Percentiles rank a stretch among this genome's conserved stretches.
Conservation (phyloP, 2,329 filamentous ascomycete genomes). For the Karstenula rhodostoma region DNA sequence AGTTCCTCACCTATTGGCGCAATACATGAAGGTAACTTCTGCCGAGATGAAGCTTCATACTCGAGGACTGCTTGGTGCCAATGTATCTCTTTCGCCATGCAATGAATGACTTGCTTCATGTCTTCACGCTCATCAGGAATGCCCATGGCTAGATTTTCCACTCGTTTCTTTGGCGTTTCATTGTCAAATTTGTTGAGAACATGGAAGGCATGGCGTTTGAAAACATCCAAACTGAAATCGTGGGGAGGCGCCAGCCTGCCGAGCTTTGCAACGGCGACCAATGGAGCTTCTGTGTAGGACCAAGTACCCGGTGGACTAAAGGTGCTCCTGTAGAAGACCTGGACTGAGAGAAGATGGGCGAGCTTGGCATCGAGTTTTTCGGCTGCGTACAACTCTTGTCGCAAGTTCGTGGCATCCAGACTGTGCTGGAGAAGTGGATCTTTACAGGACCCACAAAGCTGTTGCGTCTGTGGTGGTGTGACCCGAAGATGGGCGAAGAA, state of each 20-base stretch:
- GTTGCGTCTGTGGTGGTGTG: slow-evolving; percentile 22
- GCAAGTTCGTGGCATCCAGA: slow-evolving; percentile 29
- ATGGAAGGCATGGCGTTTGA: slow-evolving; percentile 34
- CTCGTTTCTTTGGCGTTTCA: slow-evolving; percentile 18
- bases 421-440: slow-evolving; percentile 35
- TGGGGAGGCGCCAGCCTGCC: slow-evolving; percentile 31
- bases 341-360: slow-evolving; percentile 35
- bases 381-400: slow-evolving; percentile 32
- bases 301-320: slow-evolving; percentile 30
- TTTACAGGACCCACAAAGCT: slow-evolving; percentile 25
- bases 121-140: slow-evolving; percentile 16
- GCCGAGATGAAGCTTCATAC: slow-evolving; percentile 34
- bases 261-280: slow-evolving; percentile 31
- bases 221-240: slow-evolving; percentile 29
- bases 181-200: slow-evolving; percentile 20
- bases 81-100: slow-evolving; percentile 30
- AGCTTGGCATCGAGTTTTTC: slow-evolving; percentile 28
- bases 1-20: slow-evolving; percentile 26
- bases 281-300: slow-evolving; percentile 35
- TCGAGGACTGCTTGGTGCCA: slow-evolving; percentile 28
- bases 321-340: slow-evolving; percentile 32
- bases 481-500: slow-evolving; percentile 35
- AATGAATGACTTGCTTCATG: slow-evolving; percentile 24
- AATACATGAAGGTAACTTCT: slow-evolving; percentile 34
- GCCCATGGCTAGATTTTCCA: slow-evolving; percentile 15